Base-by-base conservation (phyloP, 108 stramenopile species). In the Epipyxis sp. region DNA sequence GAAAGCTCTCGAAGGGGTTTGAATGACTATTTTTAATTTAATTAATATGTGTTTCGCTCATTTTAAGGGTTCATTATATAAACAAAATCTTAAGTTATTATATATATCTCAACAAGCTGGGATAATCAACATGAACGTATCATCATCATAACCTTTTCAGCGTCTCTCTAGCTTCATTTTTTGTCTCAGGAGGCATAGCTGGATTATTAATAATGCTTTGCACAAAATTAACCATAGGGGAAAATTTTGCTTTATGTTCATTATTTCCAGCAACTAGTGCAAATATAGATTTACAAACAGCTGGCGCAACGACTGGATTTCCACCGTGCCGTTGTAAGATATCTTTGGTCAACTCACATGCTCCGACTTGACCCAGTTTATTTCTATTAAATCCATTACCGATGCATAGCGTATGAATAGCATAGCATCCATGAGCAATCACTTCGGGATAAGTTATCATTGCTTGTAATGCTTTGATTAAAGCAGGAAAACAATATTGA, bases 181-280 rank as follows among this genome's bases (percentile, higher is more conserved):
- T 57, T 57, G 16, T 25, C 20, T 25, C 25, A 25, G 16, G 20
- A 20, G 54, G 54, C 16, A 57, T 57, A 25, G 54, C 54, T 25
- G 20, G 54, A 25, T 57, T 57, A 25, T 57, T 57, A 16, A 25
- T 25, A 25, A 57, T 57, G 54, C 20, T 25, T 25, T 57, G 54
- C 25, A 57, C 16, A 57, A 57, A 20, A 25, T 16, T 16, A 25
- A 16, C 54, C 54, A 57, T 25, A 20, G 20, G 20, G 54, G 54
- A 16, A 65, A 65, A 65, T 37, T 65, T 65, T 16, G 3, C 13
- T 32, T 65, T 65, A 32, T 65, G 3, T 29, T 65, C 61, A 29
- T 32, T 16, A 6, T 3, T 65, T 65, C 61, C 61, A 65, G 61
- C 61, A 6, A 32, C 3, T 65, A 65, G 34, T 13, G 61, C 61